phyloP scores from a whole-genome alignment of 2,329 filamentous ascomycete genomes.

The Aspergillus aculeatinus region DNA sequence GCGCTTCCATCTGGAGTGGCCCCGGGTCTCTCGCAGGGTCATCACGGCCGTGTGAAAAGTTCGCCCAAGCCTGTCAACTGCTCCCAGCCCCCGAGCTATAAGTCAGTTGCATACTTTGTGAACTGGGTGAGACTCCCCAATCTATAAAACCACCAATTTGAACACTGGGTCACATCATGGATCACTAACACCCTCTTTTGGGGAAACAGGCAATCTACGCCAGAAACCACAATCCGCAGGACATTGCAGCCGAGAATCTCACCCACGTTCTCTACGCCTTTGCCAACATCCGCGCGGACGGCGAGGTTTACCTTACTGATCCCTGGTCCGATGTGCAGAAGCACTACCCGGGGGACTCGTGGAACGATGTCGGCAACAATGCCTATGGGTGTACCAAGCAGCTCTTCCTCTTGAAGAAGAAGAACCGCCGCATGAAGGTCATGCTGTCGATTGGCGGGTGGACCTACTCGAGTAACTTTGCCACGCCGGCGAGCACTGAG shows the following conservation, averaged over 20 bases:
- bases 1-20: background rate
- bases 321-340: slow-evolving; percentile 67
- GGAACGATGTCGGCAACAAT: slow-evolving; percentile 67
- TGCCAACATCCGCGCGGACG: slow-evolving; percentile 78
- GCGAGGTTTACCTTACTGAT: slow-evolving; percentile 76
- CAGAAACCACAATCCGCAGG: slow-evolving; percentile 79
- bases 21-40: background rate
- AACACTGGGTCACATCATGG: background rate
- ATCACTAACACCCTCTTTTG: background rate
- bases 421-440: slow-evolving; percentile 72
- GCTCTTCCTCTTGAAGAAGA: slow-evolving; percentile 71
- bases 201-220: slow-evolving; percentile 71
- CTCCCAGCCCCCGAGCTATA: slow-evolving; percentile 1
- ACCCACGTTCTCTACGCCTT: slow-evolving; percentile 92
- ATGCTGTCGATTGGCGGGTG: slow-evolving; percentile 83
- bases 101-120: slow-evolving; percentile 47
- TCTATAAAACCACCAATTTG: background rate
- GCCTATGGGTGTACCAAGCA: slow-evolving; percentile 78
- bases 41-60: background rate
- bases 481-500: slow-evolving; percentile 60
- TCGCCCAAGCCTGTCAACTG: background rate
- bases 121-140: slow-evolving; percentile 41
- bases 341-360: slow-evolving; percentile 66
- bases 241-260: slow-evolving; percentile 75
- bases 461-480: slow-evolving; percentile 75